Evolutionary conservation across 2,329 filamentous ascomycete genomes (phyloP), one percentile per base, ranked within the genome.

Genomic region (Fusarium sp.): DNA sequence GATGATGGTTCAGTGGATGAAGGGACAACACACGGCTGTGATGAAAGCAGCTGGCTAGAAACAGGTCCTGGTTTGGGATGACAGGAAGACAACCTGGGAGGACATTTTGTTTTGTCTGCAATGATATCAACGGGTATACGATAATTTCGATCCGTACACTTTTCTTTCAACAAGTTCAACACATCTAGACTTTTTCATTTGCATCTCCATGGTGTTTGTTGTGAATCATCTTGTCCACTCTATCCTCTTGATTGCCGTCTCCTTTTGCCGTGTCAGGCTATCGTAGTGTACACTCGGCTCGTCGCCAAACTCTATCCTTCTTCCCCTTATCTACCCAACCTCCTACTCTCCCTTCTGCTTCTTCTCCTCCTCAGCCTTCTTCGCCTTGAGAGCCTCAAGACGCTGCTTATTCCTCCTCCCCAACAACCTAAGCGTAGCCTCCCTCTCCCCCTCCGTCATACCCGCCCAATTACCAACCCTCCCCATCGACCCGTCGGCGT

Each of bases 381-480:
- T 66, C 3, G 66, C 71, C 68, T 58, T 74, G 73, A 93, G 77
- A 29, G 80, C 83, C 53, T 85, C 87, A 69, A 90, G 76, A 13
- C 91, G 81, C 74, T 84, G 70, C 80, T 89, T 84, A 76, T 94
- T 93, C 75, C 91, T 82, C 83, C 87, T 90, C 9, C 87, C 87
- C 71, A 94, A 75, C 51, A 93, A 80, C 49, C 88, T 83, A 76
- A 93, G 69, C 36, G 91, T 92, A 74, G 88, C 91, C 76, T 86
- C 79, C 76, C 83, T 84, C 82, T 93, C 91, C 6, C 88, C 83
- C 25, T 88, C 87, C 2, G 86, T 85, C 91, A 93, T 93, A 69
- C 89, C 81, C 8, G 81, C 83, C 91, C 91, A 94, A 77, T 94
- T 93, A 34, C 84, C 80, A 72, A 94, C 91, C 33, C 91, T 85